Evolutionary conservation across 305 asterid genomes (phyloP).

Genomic region (Fraxinus sp.): DNA sequence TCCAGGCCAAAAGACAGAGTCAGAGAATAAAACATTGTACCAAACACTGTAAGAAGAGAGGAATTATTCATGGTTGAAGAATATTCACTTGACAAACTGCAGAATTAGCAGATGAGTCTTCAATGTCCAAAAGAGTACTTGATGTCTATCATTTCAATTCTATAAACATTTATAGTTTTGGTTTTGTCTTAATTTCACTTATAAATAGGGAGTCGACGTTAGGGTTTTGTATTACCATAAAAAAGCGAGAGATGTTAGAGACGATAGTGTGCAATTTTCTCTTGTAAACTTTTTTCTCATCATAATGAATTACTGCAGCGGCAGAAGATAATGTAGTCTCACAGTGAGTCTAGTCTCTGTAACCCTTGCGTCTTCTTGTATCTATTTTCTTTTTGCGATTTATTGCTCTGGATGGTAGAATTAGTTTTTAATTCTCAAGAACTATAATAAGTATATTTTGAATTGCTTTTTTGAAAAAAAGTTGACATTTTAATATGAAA

Average conservation of each 20-base stretch:
- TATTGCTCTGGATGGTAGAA: not conserved
- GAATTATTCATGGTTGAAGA: not conserved
- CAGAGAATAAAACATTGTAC: not conserved
- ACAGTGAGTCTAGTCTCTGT: not conserved
- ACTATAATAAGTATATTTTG: not conserved
- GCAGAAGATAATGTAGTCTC: too few species aligned
- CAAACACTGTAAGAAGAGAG: not conserved
- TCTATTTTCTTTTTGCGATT: too few species aligned
- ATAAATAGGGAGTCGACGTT: not conserved
- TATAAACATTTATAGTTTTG: not conserved
- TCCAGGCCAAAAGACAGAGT: slow-evolving; percentile 40
- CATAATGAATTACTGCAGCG: too few species aligned
- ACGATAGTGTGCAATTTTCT: too few species aligned
- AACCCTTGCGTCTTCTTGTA: not conserved
- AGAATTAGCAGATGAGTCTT: not conserved
- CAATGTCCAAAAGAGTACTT: not conserved
- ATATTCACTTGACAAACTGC: not conserved
- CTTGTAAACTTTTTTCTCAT: not conserved
- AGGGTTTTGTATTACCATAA: not conserved
- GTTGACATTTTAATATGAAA: too few species aligned
- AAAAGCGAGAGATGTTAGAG: not conserved
- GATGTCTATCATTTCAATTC: not conserved
- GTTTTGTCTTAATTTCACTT: too few species aligned
- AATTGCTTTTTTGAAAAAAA: too few species aligned
- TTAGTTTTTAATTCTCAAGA: not conserved